Evolutionary conservation across 2,329 filamentous ascomycete species (phyloP), one percentile per base, ranked within the genome.

Genomic region (Periglandula ipomoeae): DNA sequence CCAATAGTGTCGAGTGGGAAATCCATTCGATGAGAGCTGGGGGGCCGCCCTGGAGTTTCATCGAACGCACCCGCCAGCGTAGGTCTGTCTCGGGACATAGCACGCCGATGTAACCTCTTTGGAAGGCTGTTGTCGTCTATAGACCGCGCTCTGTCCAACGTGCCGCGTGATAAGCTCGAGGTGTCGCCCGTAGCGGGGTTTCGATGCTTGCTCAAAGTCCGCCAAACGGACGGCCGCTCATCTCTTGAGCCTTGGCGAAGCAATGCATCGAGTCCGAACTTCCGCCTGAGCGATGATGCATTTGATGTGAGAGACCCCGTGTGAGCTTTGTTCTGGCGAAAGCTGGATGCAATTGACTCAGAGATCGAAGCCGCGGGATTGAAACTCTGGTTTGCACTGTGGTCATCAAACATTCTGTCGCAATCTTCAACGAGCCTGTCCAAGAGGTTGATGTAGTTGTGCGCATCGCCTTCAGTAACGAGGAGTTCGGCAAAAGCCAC

Each of bases 361-460:
- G 77, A 79, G 5, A 71, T 64, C 46, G 73, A 63, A 49, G 69
- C 59, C 30, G 62, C 61, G 15, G 65, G 57, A 34, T 56, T 61
- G 56, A 66, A 65, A 47, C 70, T 65, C 49, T 74, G 66, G 19
- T 68, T 65, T 46, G 70, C 50, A 49, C 64, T 65, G 4, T 69
- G 59, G 51, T 87, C 82, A 46, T 89, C 86, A 58, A 95, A 95
- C n/a, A 96, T 82, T 26, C 82, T 80, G 49, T 95, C 88, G 53
- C 87, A 89, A 60, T 95, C 90, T 54, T 95, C 87, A 0, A 96
- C 89, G 20, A 96, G 76, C 19, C 88, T 82, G 66, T 96, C 90
- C 41, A 96, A 73, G 13, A 96, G 71, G 48, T 91, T 93, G 56
- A 96, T 90, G 62, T 91, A 93, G 53, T 89, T 79, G 51, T 87